A percentile compares a stretch with the other conserved stretches of the same genome.
Conservation (phyloP, 148 eudicot genomes). For the Linanthus parryae region DNA sequence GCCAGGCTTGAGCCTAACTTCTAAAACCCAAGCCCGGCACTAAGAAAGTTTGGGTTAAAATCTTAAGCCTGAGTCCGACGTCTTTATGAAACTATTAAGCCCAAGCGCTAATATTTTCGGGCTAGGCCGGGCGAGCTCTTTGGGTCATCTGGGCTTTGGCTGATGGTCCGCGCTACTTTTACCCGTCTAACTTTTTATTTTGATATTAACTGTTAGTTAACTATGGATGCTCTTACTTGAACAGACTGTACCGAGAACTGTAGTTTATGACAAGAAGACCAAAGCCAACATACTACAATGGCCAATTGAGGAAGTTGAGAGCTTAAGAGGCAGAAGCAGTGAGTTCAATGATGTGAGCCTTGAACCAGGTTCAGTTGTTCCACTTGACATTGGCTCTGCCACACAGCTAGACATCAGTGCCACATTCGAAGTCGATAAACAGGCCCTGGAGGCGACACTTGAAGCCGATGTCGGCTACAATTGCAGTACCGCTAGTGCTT, state of each 20-base stretch:
- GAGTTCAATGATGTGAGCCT: background rate
- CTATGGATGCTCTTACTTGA: too few species aligned
- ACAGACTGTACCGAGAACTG: conserved; percentile 8
- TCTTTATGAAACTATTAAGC: too few species aligned
- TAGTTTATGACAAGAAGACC: conserved; percentile 8
- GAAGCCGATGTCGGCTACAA: conserved; percentile 49
- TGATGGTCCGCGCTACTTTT: conserved; percentile 38
- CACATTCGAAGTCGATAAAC: conserved; percentile 48
- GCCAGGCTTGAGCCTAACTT: too few species aligned
- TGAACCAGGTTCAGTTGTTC: conserved; percentile 6
- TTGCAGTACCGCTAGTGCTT: conserved; percentile 55
- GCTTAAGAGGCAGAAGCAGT: background rate
- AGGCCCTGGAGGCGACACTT: conserved; percentile 32
- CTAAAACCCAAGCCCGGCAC: too few species aligned
- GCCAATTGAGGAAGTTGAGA: conserved; percentile 9
- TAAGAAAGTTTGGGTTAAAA: too few species aligned
- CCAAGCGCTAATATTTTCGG: too few species aligned
- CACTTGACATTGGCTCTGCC: conserved; percentile 4
- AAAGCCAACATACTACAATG: conserved; percentile 10
- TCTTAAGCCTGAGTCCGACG: too few species aligned
- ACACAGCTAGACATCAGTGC: conserved; percentile 69
- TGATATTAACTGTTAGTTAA: too few species aligned
- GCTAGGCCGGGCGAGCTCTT: too few species aligned
- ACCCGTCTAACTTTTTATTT: background rate
- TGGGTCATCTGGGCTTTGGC: too few species aligned